Evolutionary conservation across 257 asterid genomes (phyloP).

Genomic region (Ophiorrhiza pumila): DNA sequence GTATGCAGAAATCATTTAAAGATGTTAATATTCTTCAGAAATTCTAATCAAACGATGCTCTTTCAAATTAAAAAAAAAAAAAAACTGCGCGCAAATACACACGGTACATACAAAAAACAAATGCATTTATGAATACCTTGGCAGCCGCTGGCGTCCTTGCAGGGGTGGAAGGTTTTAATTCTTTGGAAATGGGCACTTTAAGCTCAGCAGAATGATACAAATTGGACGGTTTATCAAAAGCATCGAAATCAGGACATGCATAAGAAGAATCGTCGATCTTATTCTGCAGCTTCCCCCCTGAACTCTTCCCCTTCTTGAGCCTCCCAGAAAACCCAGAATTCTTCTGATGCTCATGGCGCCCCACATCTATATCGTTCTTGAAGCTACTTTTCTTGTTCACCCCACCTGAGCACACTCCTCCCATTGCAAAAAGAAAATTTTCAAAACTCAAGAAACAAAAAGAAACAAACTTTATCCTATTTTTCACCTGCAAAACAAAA

Average conservation of each 20-base stretch:
- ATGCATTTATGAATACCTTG: conserved; percentile 49
- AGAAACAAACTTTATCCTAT: conserved; percentile 13
- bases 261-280: conserved; percentile 38
- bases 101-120: not conserved
- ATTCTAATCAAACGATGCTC: not conserved
- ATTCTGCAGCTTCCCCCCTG: conserved; percentile 47
- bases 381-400: conserved; percentile 38
- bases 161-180: conserved; percentile 71
- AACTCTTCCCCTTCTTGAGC: conserved; percentile 47
- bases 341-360: conserved; percentile 46
- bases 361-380: conserved; percentile 31
- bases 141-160: conserved; percentile 40
- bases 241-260: conserved; percentile 50
- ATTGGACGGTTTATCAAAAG: conserved; percentile 50
- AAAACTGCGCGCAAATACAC: not conserved
- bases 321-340: conserved; percentile 74
- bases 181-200: conserved; percentile 50
- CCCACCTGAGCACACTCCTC: conserved; percentile 88
- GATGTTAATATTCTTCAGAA: not conserved
- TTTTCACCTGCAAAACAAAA: conserved; percentile 3
- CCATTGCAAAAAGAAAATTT: conserved; percentile 48
- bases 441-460: conserved; percentile 24
- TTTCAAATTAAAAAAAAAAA: not conserved
- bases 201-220: conserved; percentile 82
- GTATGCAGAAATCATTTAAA: not conserved